Conservation (phyloP, 805 yeast genomes). For the Wickerhamiella allomyrinae region DNA sequence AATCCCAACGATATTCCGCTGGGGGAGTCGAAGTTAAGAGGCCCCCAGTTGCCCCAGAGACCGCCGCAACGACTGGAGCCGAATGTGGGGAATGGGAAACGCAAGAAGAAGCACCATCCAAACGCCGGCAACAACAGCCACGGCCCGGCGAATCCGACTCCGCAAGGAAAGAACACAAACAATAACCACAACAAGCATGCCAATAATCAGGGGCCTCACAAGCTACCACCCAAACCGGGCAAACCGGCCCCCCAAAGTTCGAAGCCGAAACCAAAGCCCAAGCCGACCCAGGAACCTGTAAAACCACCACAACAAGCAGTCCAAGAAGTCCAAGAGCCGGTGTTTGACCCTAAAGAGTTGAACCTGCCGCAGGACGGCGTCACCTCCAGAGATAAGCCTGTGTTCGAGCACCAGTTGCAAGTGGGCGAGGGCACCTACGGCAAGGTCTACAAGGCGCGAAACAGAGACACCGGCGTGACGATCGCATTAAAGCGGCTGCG, state of each 20-base stretch:
- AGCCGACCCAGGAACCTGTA: background rate
- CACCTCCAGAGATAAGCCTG: background rate
- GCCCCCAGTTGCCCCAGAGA: background rate
- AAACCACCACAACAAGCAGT: background rate
- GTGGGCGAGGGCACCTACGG: slow-evolving; percentile 99
- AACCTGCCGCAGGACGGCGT: background rate
- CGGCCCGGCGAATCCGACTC: too few relatives aligned
- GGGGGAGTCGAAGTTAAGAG: background rate
- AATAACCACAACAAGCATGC: too few relatives aligned
- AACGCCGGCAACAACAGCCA: too few relatives aligned
- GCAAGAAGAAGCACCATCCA: too few relatives aligned
- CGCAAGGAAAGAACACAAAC: background rate
- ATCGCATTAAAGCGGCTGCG: slow-evolving; percentile 83
- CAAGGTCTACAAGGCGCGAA: slow-evolving; percentile 78
- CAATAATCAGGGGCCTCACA: background rate
- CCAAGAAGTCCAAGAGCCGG: too few relatives aligned
- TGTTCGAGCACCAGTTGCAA: slow-evolving; percentile 62
- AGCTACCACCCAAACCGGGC: too few relatives aligned
- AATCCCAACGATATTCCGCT: background rate
- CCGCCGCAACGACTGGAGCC: too few relatives aligned
- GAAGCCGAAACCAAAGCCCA: background rate
- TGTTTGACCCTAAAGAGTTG: too few relatives aligned
- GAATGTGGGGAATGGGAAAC: too few relatives aligned
- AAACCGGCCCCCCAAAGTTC: too few relatives aligned
- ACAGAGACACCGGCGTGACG: slow-evolving; percentile 46